Evolutionary conservation across 805 yeast genomes (phyloP), one percentile per base, ranked within the genome.

Genomic region (baker's yeast (Saccharomyces cerevisiae)): DNA sequence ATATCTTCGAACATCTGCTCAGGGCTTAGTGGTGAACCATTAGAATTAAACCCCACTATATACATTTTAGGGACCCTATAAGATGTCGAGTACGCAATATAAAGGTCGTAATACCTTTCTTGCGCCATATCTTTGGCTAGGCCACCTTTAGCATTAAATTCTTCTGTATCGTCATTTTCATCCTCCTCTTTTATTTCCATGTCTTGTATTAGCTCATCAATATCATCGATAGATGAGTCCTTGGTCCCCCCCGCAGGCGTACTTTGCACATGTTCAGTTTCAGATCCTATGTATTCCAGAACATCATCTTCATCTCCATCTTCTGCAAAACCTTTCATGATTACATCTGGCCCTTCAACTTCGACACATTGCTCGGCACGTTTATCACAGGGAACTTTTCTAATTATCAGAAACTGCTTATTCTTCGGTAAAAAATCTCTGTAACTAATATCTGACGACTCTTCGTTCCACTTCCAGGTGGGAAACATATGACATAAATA

Each of bases 21-120:
- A 1, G 98, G 97, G 31, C 87, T 75, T 43, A 94, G 73, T 1
- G 98, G 99, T 14, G 83, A 78, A 0, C 99, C 98, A 57, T 86
- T 81, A 10, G 83, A 76, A 64, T 82, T 84, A 73, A 82, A 94
- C 0, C 99, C 99, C 13, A 89, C 89, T 46, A 94, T 73, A 65
- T 90, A 94, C 79, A 95, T 78, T 73, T 94, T 90, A 29, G 99
- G 99, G 4, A 94, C 99, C 47, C 98, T 78, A 67, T 94, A 94
- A 0, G 96, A 87, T 0, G 99, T 92, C 10, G 96, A 89, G 70
- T 94, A 94, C 2, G 95, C 82, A 62, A 94, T 90, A 74, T 86
- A 94, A 50, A 94, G 73, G 70, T 94, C 97, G 69, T 92, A 94
- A 58, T 82, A 81, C 59, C 97, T 76, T 65, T 79, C 79, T 28